Conservation (phyloP, 495 filamentous ascomycete genomes). For the Hyaloscypha variabilis region DNA sequence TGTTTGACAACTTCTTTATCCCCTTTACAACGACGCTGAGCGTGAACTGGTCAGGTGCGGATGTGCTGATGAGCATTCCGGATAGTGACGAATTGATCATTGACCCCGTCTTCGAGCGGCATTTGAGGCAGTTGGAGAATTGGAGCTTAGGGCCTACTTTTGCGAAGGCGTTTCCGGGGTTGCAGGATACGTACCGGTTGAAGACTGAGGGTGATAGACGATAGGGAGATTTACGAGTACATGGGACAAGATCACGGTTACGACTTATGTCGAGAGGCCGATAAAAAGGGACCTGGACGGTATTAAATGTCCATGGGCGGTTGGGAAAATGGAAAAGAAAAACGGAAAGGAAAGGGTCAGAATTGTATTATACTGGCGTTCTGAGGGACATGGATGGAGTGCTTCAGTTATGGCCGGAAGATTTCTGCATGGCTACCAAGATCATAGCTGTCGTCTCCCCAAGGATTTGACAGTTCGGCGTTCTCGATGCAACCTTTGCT, state of each 20-base stretch:
- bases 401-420: neutral
- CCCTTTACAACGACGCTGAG: constrained; percentile 73
- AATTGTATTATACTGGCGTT: constrained; percentile 9
- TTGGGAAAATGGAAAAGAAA: neutral
- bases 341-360: neutral
- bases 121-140: constrained; percentile 67
- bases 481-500: no score
- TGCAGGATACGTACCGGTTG: constrained; percentile 54
- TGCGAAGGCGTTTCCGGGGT: constrained; percentile 58
- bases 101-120: constrained; percentile 79
- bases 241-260: neutral
- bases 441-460: no score
- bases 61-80: constrained; percentile 57
- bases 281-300: neutral
- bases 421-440: neutral
- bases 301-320: neutral
- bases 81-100: constrained; percentile 65
- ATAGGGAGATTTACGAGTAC: constrained; percentile 2
- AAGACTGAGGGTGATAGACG: constrained; percentile 30
- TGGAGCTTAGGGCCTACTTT: constrained; percentile 80
- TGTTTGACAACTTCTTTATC: constrained; percentile 79
- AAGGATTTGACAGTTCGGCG: no score
- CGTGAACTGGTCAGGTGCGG: constrained; percentile 78
- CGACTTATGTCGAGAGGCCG: neutral
- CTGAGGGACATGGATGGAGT: neutral